Evolutionary conservation across 345 rosid species (phyloP).

Genomic region (Cardamine chenopodiifolia): DNA sequence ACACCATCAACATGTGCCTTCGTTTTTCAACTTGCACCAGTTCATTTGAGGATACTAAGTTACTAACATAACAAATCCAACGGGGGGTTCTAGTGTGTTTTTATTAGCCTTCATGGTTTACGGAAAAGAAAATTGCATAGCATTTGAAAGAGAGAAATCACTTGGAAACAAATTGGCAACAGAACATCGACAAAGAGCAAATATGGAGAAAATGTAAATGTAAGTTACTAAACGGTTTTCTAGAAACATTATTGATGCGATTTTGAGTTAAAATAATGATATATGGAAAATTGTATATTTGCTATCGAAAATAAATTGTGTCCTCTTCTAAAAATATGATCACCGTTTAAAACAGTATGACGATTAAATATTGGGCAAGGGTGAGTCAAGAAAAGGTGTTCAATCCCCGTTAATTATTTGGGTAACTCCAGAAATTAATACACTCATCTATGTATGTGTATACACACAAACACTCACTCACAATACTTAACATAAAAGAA

Average conservation of each 20-base stretch:
- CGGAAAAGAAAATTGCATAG: not conserved
- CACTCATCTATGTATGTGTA: not conserved
- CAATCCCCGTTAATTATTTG: not conserved
- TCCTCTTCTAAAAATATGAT: too few species aligned
- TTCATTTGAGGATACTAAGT: not conserved
- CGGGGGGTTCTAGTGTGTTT: not conserved
- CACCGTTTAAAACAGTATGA: too few species aligned
- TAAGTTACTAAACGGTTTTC: too few species aligned
- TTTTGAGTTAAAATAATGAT: too few species aligned
- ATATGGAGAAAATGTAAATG: too few species aligned
- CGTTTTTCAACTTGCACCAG: too few species aligned
- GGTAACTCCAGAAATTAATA: not conserved
- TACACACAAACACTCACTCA: not conserved
- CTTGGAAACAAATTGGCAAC: not conserved
- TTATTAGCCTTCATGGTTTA: not conserved
- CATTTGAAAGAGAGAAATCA: not conserved
- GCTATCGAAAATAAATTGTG: too few species aligned
- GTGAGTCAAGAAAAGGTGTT: too few species aligned
- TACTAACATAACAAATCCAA: not conserved
- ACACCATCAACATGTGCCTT: not conserved
- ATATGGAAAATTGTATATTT: too few species aligned
- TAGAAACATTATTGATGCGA: too few species aligned
- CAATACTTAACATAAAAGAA: too few species aligned
- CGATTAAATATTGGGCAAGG: too few species aligned
- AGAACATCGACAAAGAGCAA: not conserved